phyloP scores from a whole-genome alignment of 2,329 filamentous ascomycete species.

The Pyricularia pennisetigena region DNA sequence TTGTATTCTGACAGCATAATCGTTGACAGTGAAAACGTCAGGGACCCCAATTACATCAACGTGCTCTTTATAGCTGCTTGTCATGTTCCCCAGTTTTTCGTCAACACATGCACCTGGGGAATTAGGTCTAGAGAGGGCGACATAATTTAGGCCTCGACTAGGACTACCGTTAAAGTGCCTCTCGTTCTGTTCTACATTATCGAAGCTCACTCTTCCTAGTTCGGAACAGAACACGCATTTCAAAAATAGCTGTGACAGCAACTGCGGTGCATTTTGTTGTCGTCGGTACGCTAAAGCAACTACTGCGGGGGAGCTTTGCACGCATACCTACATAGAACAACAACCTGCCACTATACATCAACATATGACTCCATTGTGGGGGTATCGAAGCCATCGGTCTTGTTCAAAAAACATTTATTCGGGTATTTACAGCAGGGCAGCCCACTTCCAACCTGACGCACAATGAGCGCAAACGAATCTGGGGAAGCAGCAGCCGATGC shows the following conservation, averaged over 20 bases:
- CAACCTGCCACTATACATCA: not conserved
- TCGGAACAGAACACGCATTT: not conserved
- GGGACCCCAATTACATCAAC: not conserved
- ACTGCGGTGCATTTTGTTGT: not conserved
- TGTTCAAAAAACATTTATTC: not conserved
- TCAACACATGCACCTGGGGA: not conserved
- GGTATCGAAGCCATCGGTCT: not conserved
- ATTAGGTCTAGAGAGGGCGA: no score
- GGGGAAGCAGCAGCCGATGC: not conserved
- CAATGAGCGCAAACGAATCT: not conserved
- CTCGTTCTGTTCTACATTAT: not conserved
- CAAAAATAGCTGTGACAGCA: not conserved
- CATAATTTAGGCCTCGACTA: not conserved
- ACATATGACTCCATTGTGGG: not conserved
- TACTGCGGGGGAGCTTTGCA: not conserved
- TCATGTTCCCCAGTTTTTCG: not conserved
- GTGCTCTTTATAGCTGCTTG: not conserved
- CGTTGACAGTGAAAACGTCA: not conserved
- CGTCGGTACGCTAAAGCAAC: not conserved
- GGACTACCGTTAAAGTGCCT: not conserved
- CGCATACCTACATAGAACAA: not conserved
- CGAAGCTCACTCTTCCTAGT: not conserved
- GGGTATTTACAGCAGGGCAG: not conserved
- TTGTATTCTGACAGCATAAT: no score
- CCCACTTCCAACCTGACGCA: not conserved